Conservation (phyloP, 106 monocot species). For the Iris macrosiphon region DNA sequence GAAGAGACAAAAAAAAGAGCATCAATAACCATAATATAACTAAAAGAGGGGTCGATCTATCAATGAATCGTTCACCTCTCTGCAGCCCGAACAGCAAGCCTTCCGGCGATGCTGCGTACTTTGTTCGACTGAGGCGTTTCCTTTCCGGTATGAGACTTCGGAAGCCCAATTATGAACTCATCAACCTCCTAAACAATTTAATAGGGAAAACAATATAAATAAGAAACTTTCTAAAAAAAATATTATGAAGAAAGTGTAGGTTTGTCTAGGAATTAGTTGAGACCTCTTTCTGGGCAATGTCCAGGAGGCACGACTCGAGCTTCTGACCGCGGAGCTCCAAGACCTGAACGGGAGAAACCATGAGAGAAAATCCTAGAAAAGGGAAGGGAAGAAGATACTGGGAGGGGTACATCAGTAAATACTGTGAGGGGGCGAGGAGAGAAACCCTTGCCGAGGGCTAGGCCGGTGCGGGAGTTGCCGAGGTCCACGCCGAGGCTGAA, state of each 20-base stretch:
- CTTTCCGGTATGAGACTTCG: constrained; percentile 59
- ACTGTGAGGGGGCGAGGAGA: constrained; percentile 62
- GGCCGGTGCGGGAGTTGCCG: constrained; percentile 63
- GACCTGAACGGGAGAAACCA: constrained; percentile 26
- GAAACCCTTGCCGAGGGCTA: constrained; percentile 82
- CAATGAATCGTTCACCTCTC: constrained; percentile 44
- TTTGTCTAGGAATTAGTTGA: not conserved
- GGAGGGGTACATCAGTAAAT: not conserved
- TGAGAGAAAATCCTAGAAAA: not conserved
- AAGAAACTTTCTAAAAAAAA: no score
- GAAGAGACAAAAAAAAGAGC: no score
- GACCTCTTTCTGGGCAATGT: constrained; percentile 68
- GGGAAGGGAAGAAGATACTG: not conserved
- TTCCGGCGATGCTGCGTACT: constrained; percentile 81
- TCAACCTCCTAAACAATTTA: constrained; percentile 51
- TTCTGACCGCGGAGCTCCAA: constrained; percentile 67
- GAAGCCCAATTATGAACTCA: constrained; percentile 85
- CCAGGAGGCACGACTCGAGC: constrained; percentile 64
- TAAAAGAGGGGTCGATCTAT: no score
- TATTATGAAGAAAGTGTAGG: no score
- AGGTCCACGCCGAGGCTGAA: constrained; percentile 93
- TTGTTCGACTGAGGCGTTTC: constrained; percentile 90
- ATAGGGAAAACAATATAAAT: no score
- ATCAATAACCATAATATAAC: no score
- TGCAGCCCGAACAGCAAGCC: constrained; percentile 77